A percentile compares a stretch with the other conserved stretches of the same genome.
These are phyloP conservation scores for Penicillium sp. DNA, from an alignment of 2,329 filamentous ascomycete genomes.

Conservation along the genomic window DNA sequence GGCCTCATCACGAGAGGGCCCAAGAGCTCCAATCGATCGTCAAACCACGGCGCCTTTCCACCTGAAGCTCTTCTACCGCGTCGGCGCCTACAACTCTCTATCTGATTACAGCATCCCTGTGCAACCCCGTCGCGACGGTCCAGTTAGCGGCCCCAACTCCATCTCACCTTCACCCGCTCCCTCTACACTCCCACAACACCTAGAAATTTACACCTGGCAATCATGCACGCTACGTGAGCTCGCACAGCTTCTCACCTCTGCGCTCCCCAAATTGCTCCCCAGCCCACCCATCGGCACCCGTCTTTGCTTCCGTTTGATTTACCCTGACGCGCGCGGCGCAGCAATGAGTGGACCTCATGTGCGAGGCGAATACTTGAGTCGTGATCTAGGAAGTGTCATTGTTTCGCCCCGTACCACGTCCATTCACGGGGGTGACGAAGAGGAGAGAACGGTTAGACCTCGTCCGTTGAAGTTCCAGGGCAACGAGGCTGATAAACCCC, in stretches of 20 bases:
- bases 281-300: constrained; percentile 76
- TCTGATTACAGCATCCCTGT: constrained; percentile 42
- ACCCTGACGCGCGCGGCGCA: constrained; percentile 65
- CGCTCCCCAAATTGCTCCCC: constrained; percentile 70
- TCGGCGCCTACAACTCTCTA: constrained; percentile 67
- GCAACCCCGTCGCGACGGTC: constrained; percentile 24
- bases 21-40: constrained; percentile 59
- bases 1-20: constrained; percentile 28
- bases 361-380: constrained; percentile 68
- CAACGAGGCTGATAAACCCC: constrained; percentile 69
- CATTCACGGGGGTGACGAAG: constrained; percentile 32
- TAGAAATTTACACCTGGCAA: constrained; percentile 85
- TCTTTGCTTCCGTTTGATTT: constrained; percentile 84
- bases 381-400: constrained; percentile 81
- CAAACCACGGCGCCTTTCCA: constrained; percentile 78
- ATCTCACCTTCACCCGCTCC: constrained; percentile 53
- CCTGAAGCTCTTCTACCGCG: constrained; percentile 80
- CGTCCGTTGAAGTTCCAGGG: constrained; percentile 48
- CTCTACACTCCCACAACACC: constrained; percentile 63
- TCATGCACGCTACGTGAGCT: constrained; percentile 81
- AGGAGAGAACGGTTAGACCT: constrained; percentile 41
- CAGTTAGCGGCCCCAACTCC: constrained; percentile 44
- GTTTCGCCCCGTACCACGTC: constrained; percentile 54
- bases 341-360: constrained; percentile 42
- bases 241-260: constrained; percentile 71